phyloP scores from a whole-genome alignment of 2,329 filamentous ascomycete genomes.

The Epichloe glyceriae region DNA sequence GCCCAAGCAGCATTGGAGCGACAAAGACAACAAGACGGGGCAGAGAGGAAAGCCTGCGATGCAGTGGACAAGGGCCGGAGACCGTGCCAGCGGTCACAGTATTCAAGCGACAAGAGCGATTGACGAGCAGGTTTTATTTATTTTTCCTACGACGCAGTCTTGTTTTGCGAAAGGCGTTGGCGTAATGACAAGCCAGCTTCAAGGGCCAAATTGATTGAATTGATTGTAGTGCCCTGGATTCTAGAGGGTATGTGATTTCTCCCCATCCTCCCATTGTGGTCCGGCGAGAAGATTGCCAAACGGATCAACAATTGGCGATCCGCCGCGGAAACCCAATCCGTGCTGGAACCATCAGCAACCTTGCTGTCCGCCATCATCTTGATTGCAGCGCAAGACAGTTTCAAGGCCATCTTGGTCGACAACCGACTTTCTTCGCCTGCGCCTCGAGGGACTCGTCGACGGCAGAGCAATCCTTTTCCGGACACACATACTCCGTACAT shows the following conservation, averaged over 20 bases:
- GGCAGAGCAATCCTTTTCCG: constrained; percentile 26
- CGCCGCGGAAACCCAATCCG: constrained; percentile 56
- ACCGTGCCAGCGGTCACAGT: constrained; percentile 15
- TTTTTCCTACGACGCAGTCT: constrained; percentile 3
- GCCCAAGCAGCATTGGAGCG: constrained; percentile 36
- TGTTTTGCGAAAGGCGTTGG: background rate
- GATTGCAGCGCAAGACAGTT: constrained; percentile 31
- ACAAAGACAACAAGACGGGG: constrained; percentile 20
- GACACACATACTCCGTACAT: too few species aligned
- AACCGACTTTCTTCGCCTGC: constrained; percentile 26
- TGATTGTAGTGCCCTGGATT: too few species aligned
- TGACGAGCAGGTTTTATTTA: background rate
- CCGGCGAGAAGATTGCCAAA: constrained; percentile 68
- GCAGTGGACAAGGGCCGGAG: constrained; percentile 17
- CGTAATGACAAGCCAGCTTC: too few species aligned
- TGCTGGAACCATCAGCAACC: background rate
- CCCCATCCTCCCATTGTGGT: constrained; percentile 66
- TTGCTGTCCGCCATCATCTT: constrained; percentile 12
- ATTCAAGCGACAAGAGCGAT: constrained; percentile 14
- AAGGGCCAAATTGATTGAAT: too few species aligned
- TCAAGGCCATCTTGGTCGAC: constrained; percentile 43
- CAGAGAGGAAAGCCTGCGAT: constrained; percentile 19
- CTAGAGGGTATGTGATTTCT: background rate
- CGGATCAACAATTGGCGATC: constrained; percentile 27
- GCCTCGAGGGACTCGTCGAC: constrained; percentile 10